A percentile compares a stretch with the other conserved stretches of the same genome.
These are phyloP conservation scores for Verticillium zaregamsianum DNA, from an alignment of 2,329 filamentous ascomycete genomes.

Conservation along the genomic window DNA sequence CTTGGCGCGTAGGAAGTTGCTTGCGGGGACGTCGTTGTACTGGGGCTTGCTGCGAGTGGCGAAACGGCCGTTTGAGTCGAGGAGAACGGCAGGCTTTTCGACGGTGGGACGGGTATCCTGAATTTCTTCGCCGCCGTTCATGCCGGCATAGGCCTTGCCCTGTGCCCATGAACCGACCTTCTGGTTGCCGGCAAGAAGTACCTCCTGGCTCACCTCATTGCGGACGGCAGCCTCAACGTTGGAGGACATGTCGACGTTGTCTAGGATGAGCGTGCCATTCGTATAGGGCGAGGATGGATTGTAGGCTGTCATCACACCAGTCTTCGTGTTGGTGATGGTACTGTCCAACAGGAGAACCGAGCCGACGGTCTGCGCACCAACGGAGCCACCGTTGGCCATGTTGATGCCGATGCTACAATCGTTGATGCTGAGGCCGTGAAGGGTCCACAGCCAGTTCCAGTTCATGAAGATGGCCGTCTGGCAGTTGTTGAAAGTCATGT, in stretches of 20 bases:
- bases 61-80: slow-evolving; percentile 60
- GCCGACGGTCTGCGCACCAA: slow-evolving; percentile 68
- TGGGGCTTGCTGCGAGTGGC: slow-evolving; percentile 87
- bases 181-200: slow-evolving; percentile 65
- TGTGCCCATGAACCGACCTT: slow-evolving; percentile 72
- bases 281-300: slow-evolving; percentile 56
- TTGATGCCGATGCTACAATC: slow-evolving; percentile 73
- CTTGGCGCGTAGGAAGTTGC: slow-evolving; percentile 79
- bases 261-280: slow-evolving; percentile 78
- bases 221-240: slow-evolving; percentile 65
- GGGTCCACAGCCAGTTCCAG: slow-evolving; percentile 87
- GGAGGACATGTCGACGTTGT: slow-evolving; percentile 80
- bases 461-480: slow-evolving; percentile 83
- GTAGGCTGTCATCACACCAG: slow-evolving; percentile 76
- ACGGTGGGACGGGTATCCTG: slow-evolving; percentile 55
- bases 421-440: slow-evolving; percentile 72
- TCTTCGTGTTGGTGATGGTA: slow-evolving; percentile 68
- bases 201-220: slow-evolving; percentile 48
- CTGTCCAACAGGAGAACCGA: slow-evolving; percentile 82
- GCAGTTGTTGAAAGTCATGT: slow-evolving; percentile 77
- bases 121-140: slow-evolving; percentile 42
- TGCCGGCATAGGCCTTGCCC: slow-evolving; percentile 65
- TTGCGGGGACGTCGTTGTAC: slow-evolving; percentile 66
- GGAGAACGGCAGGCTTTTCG: slow-evolving; percentile 62
- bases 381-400: slow-evolving; percentile 62